Evolutionary conservation across 2,329 filamentous ascomycete species (phyloP).

Genomic region (Penicillium frequentans): DNA sequence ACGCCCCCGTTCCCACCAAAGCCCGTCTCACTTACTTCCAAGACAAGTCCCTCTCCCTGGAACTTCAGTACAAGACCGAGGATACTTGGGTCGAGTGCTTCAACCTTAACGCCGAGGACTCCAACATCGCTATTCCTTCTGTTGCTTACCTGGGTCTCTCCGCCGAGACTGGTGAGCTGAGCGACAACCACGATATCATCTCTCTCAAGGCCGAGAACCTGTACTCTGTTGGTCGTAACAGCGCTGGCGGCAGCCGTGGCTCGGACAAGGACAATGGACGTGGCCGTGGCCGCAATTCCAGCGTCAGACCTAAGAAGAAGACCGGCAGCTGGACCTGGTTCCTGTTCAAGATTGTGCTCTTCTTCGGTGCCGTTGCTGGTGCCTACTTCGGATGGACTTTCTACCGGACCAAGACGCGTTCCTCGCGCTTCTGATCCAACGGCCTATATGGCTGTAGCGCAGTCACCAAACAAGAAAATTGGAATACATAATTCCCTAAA

Average conservation of each 20-base stretch:
- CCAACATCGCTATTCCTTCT: slow-evolving; percentile 74
- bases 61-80: slow-evolving; percentile 91
- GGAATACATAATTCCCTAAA: neutral
- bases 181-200: slow-evolving; percentile 97
- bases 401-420: slow-evolving; percentile 66
- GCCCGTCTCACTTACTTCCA: slow-evolving; percentile 92
- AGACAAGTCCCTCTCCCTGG: slow-evolving; percentile 85
- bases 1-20: slow-evolving; percentile 76
- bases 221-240: slow-evolving; percentile 55
- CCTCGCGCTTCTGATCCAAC: slow-evolving; percentile 34
- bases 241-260: slow-evolving; percentile 33
- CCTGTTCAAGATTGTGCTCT: slow-evolving; percentile 79
- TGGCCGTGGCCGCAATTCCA: slow-evolving; percentile 24
- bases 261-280: slow-evolving; percentile 27
- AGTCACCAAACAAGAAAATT: neutral
- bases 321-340: slow-evolving; percentile 65
- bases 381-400: slow-evolving; percentile 83
- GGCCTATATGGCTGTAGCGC: neutral
- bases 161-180: slow-evolving; percentile 87
- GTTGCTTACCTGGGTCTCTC: slow-evolving; percentile 65
- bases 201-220: slow-evolving; percentile 83
- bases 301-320: slow-evolving; percentile 22
- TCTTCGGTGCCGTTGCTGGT: slow-evolving; percentile 68
- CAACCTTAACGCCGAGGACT: slow-evolving; percentile 60
- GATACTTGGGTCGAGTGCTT: slow-evolving; percentile 91